Base-by-base conservation (phyloP, 2,329 filamentous ascomycete species). In the Furcasterigmium furcatum region DNA sequence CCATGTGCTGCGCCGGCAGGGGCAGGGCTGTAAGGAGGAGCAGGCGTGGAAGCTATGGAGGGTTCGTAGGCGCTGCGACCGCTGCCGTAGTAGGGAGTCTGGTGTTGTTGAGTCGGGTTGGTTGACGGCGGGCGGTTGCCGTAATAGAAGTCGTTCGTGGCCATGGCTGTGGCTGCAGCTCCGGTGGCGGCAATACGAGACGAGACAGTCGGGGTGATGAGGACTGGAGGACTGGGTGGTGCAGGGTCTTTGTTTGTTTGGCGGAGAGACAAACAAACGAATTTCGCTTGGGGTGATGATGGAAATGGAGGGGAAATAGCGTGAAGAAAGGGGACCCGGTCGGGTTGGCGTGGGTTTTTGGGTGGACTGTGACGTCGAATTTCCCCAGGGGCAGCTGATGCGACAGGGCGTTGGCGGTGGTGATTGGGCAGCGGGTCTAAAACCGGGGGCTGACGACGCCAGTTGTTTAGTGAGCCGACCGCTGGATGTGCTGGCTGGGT, bases 121-220 rank as follows among this genome's bases (percentile, higher is more conserved):
- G 63, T 57, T 51, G 63, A 59, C 51, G 59, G 58, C 55, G 56
- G 63, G 48, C 66, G 61, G 54, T 74, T 72, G 66, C 56, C 58
- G 48, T 65, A 54, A 54, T 87, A 87, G 67, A 88, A 88, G 56
- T 86, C 79, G 68, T 83, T 77, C 52, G 79, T 72, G 38, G 81
- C 76, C 82, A 85, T 85, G 56, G 34, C 16, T 16, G 30, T 36
- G n/a, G 34, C n/a, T 36, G n/a, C 8, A 7, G 24, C 7, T 27
- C 34, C 5, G 34, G 34, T 27, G 12, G 27, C 38, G 44, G 38
- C n/a, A 27, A 43, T 30, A 41, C 21, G 25, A n/a, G 32, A 24
- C 13, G 19, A 29, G 32, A 21, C 40, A 21, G 38, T 35, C 14
- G 32, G 38, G 32, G 30, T 36, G 34, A 18, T 36, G n/a, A 13